Percentiles rank a stretch among this genome's conserved stretches.
Conservation (phyloP, 192 early-diverging fungal genomes). For the Globomyces pollinis-pini region DNA sequence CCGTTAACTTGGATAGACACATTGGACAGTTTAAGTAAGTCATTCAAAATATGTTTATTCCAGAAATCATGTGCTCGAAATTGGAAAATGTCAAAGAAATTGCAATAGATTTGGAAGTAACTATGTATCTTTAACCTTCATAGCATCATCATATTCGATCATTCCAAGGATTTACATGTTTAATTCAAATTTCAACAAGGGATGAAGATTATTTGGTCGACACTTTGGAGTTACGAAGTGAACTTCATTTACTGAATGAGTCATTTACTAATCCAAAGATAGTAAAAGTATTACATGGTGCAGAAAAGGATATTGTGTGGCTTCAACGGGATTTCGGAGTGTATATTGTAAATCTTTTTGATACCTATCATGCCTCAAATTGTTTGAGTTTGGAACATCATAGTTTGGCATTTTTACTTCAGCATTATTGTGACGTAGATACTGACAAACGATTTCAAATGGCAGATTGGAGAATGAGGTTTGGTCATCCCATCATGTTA, state of each 20-base stretch:
- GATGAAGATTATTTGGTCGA: constrained; percentile 86
- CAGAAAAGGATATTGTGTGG: constrained; percentile 93
- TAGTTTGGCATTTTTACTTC: constrained; percentile 74
- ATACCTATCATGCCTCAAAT: constrained; percentile 90
- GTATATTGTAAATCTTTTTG: constrained; percentile 93
- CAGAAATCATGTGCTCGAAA: constrained; percentile 56
- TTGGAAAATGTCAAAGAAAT: constrained; percentile 62
- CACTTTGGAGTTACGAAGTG: constrained; percentile 67
- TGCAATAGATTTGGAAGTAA: constrained; percentile 80
- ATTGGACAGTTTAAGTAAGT: constrained; percentile 47
- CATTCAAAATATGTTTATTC: too few relatives aligned
- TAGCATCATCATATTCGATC: constrained; percentile 88
- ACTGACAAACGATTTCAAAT: constrained; percentile 93
- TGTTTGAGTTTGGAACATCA: constrained; percentile 75
- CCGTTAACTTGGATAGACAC: constrained; percentile 80
- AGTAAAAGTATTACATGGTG: constrained; percentile 91
- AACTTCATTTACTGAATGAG: constrained; percentile 70
- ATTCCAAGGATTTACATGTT: constrained; percentile 90
- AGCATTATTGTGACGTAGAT: constrained; percentile 65
- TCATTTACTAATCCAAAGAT: constrained; percentile 80
- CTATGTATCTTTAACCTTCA: constrained; percentile 25
- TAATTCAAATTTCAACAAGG: constrained; percentile 89
- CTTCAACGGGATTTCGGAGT: constrained; percentile 95
- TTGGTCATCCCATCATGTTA: constrained; percentile 5
- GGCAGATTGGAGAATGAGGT: constrained; percentile 95